These are phyloP conservation scores for Penicillium pulvis DNA, from an alignment of 495 filamentous ascomycete genomes.

Conservation along the genomic window DNA sequence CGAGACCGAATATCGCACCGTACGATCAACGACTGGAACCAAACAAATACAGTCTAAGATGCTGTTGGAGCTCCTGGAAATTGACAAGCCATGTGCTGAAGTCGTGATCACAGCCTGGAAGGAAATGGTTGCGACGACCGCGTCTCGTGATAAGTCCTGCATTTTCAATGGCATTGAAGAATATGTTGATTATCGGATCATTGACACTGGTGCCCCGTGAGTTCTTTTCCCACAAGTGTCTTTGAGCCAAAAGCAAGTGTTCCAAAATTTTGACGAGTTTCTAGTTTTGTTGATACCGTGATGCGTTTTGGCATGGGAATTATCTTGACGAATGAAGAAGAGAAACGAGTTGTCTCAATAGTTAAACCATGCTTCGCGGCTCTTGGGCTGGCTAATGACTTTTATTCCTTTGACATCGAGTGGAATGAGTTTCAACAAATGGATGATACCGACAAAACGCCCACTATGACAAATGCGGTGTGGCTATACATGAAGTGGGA, in stretches of 20 bases:
- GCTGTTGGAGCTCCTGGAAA: conserved; percentile 26
- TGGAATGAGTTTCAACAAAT: conserved; percentile 25
- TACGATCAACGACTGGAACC: conserved; percentile 23
- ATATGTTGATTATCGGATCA: conserved; percentile 28
- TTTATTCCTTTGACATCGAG: conserved; percentile 29
- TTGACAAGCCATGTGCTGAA: conserved; percentile 24
- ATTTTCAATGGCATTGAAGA: conserved; percentile 22
- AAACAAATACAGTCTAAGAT: conserved; percentile 32
- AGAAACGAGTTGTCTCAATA: conserved; percentile 13
- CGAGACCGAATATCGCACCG: conserved; percentile 30
- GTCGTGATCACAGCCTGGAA: conserved; percentile 27
- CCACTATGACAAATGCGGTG: conserved; percentile 26
- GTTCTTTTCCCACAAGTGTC: conserved; percentile 6
- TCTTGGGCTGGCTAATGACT: conserved; percentile 28
- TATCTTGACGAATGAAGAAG: conserved; percentile 19
- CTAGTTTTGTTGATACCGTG: conserved; percentile 21
- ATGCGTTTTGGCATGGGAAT: conserved; percentile 31
- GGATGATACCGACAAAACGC: background rate
- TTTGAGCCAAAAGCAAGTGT: background rate
- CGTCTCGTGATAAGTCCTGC: conserved; percentile 22
- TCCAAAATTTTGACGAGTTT: background rate
- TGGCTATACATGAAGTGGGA: conserved; percentile 31
- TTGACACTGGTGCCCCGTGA: conserved; percentile 29
- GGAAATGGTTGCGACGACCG: conserved; percentile 26
- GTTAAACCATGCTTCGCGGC: conserved; percentile 25